Percentiles rank a stretch among this genome's conserved stretches.
Evolutionary conservation across 2,329 filamentous ascomycete species (phyloP).

Genomic region (Trichoderma sp.): DNA sequence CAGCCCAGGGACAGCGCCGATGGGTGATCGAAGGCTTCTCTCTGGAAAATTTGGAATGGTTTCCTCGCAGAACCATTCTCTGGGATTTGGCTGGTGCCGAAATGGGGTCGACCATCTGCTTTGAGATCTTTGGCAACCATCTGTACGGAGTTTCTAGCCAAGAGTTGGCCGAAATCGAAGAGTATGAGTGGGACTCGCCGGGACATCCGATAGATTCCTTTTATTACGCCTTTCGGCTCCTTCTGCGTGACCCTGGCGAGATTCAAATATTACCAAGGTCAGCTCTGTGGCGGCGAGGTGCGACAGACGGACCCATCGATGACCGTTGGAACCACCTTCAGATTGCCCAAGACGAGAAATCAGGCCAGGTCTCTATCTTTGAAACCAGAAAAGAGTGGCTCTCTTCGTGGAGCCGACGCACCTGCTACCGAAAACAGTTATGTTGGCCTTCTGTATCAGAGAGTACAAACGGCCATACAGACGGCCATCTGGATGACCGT

Average conservation of each 20-base stretch:
- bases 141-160: constrained; percentile 71
- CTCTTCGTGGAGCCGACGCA: constrained; percentile 56
- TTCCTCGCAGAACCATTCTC: constrained; percentile 48
- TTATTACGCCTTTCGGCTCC: constrained; percentile 65
- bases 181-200: constrained; percentile 52
- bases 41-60: constrained; percentile 40
- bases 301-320: constrained; percentile 68
- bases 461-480: background rate
- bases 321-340: constrained; percentile 69
- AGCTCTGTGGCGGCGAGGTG: constrained; percentile 59
- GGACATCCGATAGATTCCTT: constrained; percentile 54
- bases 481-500: background rate
- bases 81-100: constrained; percentile 61
- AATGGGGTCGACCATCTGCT: constrained; percentile 65
- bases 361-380: constrained; percentile 57
- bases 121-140: constrained; percentile 63
- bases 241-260: constrained; percentile 45
- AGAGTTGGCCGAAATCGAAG: constrained; percentile 58
- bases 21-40: constrained; percentile 61
- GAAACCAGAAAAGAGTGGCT: constrained; percentile 70
- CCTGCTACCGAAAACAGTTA: constrained; percentile 62
- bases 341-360: constrained; percentile 58
- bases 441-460: constrained; percentile 34
- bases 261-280: constrained; percentile 40
- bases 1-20: constrained; percentile 53